These are phyloP conservation scores for Pythium guiyangense DNA, from an alignment of 352 stramenopile genomes.

Conservation along the genomic window DNA sequence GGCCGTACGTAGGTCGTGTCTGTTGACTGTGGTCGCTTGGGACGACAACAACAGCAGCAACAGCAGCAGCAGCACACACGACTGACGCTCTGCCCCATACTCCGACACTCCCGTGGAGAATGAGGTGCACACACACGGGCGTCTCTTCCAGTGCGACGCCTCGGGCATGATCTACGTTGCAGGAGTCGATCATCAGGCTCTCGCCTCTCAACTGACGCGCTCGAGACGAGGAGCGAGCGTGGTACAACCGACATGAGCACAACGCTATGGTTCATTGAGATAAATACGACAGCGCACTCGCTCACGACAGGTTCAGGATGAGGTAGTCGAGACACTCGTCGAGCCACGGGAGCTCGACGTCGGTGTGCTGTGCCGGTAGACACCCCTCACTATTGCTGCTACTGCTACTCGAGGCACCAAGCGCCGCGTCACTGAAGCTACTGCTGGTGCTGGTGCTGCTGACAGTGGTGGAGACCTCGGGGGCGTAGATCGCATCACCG, in stretches of 20 bases:
- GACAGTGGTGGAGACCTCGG: background rate
- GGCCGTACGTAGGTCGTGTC: conserved; percentile 7
- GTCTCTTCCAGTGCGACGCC: background rate
- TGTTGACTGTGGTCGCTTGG: background rate
- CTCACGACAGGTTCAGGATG: conserved; percentile 19
- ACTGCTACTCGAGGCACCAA: background rate
- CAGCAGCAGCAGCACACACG: conserved; percentile 3
- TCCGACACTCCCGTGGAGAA: background rate
- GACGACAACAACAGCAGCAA: background rate
- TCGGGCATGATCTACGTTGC: no score
- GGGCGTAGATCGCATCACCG: conserved; percentile 2
- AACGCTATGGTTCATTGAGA: no score
- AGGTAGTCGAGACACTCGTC: conserved; percentile 28
- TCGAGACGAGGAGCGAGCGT: no score
- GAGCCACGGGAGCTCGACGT: conserved; percentile 15
- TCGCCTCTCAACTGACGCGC: no score
- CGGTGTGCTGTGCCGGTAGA: conserved; percentile 12
- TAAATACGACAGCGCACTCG: no score
- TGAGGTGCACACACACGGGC: background rate
- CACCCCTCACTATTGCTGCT: background rate
- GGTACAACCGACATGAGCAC: no score
- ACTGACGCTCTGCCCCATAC: conserved; percentile 2
- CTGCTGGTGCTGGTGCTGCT: background rate
- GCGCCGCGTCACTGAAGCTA: background rate
- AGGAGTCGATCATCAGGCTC: no score